A percentile compares a stretch with the other conserved stretches of the same genome.
Conservation (phyloP, 2,329 filamentous ascomycete species). For the Colletotrichum sp. region DNA sequence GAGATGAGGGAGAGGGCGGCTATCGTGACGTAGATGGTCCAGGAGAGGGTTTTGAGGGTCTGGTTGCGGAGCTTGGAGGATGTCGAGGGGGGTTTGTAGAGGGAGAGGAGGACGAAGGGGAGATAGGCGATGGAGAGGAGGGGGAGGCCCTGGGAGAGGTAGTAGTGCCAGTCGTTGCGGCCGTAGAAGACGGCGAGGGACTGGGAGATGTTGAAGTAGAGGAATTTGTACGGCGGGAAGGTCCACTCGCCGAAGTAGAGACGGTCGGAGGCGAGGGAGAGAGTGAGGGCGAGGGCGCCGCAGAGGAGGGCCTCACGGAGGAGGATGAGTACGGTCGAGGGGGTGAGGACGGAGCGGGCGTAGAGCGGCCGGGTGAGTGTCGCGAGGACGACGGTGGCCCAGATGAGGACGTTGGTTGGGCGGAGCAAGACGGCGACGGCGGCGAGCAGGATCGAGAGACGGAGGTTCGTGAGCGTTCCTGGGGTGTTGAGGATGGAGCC, state of each 20-base stretch:
- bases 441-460: conserved; percentile 74
- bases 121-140: conserved; percentile 84
- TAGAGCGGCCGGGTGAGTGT: conserved; percentile 49
- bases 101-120: conserved; percentile 73
- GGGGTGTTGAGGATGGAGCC: conserved; percentile 26
- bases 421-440: conserved; percentile 84
- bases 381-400: conserved; percentile 66
- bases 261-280: conserved; percentile 74
- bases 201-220: conserved; percentile 90
- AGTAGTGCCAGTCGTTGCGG: conserved; percentile 89
- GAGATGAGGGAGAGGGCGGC: conserved; percentile 76
- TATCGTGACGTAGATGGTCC: conserved; percentile 65
- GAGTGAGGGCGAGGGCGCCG: conserved; percentile 62
- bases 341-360: conserved; percentile 44
- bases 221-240: conserved; percentile 84
- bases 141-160: conserved; percentile 87
- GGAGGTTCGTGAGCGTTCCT: conserved; percentile 37
- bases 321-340: conserved; percentile 55
- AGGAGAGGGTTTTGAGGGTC: conserved; percentile 52
- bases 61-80: conserved; percentile 36
- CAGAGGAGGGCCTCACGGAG: conserved; percentile 70
- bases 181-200: conserved; percentile 94
- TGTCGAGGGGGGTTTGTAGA: conserved; percentile 56
- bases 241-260: conserved; percentile 86
- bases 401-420: conserved; percentile 89